phyloP scores from a whole-genome alignment of 768 basidiomycete species.

The Daedaleopsis sinensis region DNA sequence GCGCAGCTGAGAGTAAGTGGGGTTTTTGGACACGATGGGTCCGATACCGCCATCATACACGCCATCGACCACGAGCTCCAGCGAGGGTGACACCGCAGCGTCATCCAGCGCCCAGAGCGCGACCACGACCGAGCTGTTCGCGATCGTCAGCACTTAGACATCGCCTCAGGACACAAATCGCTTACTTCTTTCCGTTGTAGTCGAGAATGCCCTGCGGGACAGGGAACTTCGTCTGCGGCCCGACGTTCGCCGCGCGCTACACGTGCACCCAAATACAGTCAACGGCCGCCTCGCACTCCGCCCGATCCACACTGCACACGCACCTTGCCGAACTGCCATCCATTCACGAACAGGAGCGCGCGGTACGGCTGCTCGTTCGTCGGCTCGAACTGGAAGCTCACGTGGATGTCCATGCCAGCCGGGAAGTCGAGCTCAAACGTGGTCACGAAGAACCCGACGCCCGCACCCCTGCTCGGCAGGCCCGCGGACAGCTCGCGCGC shows the following conservation, averaged over 20 bases:
- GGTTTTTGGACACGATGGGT: slow-evolving; percentile 56
- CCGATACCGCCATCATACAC: slow-evolving; percentile 69
- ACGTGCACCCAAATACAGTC: neutral
- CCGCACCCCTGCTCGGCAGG: slow-evolving; percentile 58
- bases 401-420: slow-evolving; percentile 59
- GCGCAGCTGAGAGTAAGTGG: slow-evolving; percentile 24
- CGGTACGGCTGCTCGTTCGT: slow-evolving; percentile 66
- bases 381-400: slow-evolving; percentile 70
- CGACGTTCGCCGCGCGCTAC: slow-evolving; percentile 36
- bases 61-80: slow-evolving; percentile 59
- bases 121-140: slow-evolving; percentile 42
- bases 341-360: slow-evolving; percentile 77
- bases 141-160: neutral
- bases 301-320: slow-evolving; percentile 20
- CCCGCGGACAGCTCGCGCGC: slow-evolving; percentile 58
- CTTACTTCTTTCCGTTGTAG: slow-evolving; percentile 72
- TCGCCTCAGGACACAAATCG: neutral
- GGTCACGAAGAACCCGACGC: slow-evolving; percentile 83
- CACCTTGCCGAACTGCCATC: slow-evolving; percentile 90
- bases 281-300: neutral
- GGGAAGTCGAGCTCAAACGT: slow-evolving; percentile 68
- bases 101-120: slow-evolving; percentile 71
- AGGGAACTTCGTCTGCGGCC: slow-evolving; percentile 79
- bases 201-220: slow-evolving; percentile 82
- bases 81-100: slow-evolving; percentile 48